Evolutionary conservation across 2,329 filamentous ascomycete genomes (phyloP), one percentile per base, ranked within the genome.

Genomic region (Penicillium italicum): DNA sequence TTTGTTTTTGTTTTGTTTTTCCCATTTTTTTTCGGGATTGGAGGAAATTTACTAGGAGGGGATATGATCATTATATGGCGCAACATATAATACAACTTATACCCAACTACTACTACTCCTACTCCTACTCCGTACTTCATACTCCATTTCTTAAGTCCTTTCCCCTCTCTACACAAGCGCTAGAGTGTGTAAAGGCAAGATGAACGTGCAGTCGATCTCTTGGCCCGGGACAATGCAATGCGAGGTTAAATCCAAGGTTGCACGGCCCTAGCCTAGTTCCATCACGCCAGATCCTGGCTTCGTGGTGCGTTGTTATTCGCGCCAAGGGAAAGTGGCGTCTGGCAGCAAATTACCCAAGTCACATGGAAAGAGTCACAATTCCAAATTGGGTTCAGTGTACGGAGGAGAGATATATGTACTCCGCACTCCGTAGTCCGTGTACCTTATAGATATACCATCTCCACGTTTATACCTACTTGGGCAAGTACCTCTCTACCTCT

Each of bases 181-280:
- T 55, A 51, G 55, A 34, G 36, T 41, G 55, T 40, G 52, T 55
- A 42, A 31, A 55, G 40, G 51, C 47, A 57, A 62, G 62, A 63
- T 66, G 62, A 62, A 66, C 63, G 63, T 66, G 62, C 63, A 66
- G 63, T 62, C 63, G 63, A 66, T 66, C 63, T 62, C 60, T 62
- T 53, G 55, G 55, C 50, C 51, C 62, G 58, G 61, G 59, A 64
- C 53, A 59, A 65, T 65, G 63, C 63, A 66, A 66, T 66, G 63
- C 62, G 62, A 65, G 63, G 61, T 66, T 66, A 66, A 65, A 62
- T 65, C 57, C 24, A 20, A 52, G 51, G 62, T 65, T 53, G 62
- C 61, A 65, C 63, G 61, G 57, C 51, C 56, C 57, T 50, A 41
- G 47, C 36, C 10, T 42, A 51, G 50, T 50, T 40, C 30, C 37